Evolutionary conservation across 1,284 basidiomycete species (phyloP), one percentile per base, ranked within the genome.

Genomic region (Puccinia polysora): DNA sequence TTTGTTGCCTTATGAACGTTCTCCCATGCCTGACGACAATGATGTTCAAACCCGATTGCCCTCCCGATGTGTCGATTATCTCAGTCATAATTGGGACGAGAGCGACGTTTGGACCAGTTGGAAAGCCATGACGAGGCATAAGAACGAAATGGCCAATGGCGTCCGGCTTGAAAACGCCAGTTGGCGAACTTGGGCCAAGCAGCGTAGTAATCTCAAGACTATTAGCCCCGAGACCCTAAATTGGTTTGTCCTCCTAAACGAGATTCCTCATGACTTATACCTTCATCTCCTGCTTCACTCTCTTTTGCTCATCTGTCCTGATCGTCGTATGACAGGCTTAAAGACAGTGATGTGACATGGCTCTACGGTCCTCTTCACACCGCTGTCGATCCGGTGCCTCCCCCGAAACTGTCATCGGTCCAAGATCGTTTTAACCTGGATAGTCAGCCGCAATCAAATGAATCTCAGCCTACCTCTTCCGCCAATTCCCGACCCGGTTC

Each of bases 101-200:
- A 94, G 97, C 81, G 96, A 98, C 81, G 92, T 98, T 14, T 97
- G 93, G 93, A 88, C 90, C 72, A 92, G 89, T 63, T 98, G 95
- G 95, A 86, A 95, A 76, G 91, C 88, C 79, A 98, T 97, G 93
- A 98, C 95, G 60, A 87, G 91, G 75, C 90, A 93, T 83, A 98
- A 97, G 86, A 90, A 97, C 80, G 94, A 95, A 82, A 97, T 98
- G 78, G 87, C 92, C 14, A 98, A 98, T 80, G 95, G 95, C 60
- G 85, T 90, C 71, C 84, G 95, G 64, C 85, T 98, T 74, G 96
- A 98, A 83, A 98, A 98, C 79, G 96, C 96, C 3, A 90, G 88
- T 77, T 98, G 95, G 95, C 84, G 96, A 55, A 97, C 95, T 0
- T 98, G 96, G 95, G 95, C 94, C 86, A 97, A 98, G 82, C 95